These are phyloP conservation scores for Salpingoeca rosetta DNA, from an alignment of 78 protist species.

Conservation along the genomic window DNA sequence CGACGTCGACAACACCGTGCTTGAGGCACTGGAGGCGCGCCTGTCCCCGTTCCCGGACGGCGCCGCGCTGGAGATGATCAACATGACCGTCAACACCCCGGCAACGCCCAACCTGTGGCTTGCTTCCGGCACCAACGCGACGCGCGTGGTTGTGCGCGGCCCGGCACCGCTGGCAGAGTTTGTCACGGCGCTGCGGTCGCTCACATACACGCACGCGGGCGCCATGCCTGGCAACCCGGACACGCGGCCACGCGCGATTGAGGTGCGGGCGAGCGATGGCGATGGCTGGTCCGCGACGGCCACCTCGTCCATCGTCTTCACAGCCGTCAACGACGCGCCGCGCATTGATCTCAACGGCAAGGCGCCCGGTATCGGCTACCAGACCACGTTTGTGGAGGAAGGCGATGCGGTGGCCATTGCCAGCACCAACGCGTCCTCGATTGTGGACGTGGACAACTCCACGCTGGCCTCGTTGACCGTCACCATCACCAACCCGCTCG, in stretches of 20 bases:
- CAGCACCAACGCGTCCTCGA: background rate
- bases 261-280: background rate
- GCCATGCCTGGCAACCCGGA: background rate
- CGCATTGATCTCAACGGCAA: background rate
- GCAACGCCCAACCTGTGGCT: background rate
- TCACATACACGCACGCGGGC: background rate
- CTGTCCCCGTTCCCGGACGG: too few species aligned
- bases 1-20: background rate
- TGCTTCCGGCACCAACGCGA: background rate
- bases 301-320: background rate
- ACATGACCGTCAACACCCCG: background rate
- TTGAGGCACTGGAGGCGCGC: background rate
- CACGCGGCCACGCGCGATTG: background rate
- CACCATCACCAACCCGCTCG: background rate
- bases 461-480: background rate
- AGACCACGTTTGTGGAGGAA: background rate
- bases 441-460: background rate
- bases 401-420: background rate
- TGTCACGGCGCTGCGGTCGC: background rate
- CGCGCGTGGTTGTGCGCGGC: background rate
- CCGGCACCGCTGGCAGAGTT: background rate
- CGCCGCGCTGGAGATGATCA: background rate
- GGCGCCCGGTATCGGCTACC: background rate
- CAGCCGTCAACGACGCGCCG: conserved; percentile 3
- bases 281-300: background rate